Evolutionary conservation across 345 rosid genomes (phyloP).

Genomic region (Barbarea vulgaris): DNA sequence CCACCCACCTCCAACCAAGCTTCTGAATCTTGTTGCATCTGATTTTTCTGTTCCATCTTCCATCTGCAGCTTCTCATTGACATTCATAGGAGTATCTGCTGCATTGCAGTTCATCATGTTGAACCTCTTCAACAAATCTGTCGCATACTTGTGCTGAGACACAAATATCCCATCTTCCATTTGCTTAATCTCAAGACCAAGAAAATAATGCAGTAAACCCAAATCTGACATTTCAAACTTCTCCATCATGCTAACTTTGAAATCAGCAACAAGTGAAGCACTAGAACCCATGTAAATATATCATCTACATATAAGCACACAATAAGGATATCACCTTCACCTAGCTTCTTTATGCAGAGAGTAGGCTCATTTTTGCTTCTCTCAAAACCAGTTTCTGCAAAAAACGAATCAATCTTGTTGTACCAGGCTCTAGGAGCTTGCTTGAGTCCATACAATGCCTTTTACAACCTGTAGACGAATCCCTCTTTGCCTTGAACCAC

Average conservation of each 20-base stretch:
- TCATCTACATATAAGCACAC: constrained; percentile 7
- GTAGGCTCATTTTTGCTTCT: neutral
- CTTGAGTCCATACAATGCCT: neutral
- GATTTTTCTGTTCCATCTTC: neutral
- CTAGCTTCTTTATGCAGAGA: neutral
- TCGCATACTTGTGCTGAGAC: neutral
- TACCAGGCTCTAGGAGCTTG: neutral
- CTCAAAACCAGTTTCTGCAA: neutral
- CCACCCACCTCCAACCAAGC: no score
- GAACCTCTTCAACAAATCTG: neutral
- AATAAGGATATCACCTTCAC: neutral
- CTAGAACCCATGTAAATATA: neutral
- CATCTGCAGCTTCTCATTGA: constrained; percentile 1
- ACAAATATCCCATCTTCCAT: neutral
- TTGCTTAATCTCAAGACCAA: neutral
- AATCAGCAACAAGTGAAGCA: no score
- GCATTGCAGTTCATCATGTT: neutral
- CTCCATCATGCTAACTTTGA: no score
- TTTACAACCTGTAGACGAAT: neutral
- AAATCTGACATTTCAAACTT: no score
- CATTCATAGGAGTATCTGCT: neutral
- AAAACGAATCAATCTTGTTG: constrained; percentile 25
- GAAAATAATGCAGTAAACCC: neutral
- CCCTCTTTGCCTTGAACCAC: neutral
- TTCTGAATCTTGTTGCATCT: no score